Evolutionary conservation across 1,284 basidiomycete species (phyloP).

Genomic region (Inonotus hispidus): DNA sequence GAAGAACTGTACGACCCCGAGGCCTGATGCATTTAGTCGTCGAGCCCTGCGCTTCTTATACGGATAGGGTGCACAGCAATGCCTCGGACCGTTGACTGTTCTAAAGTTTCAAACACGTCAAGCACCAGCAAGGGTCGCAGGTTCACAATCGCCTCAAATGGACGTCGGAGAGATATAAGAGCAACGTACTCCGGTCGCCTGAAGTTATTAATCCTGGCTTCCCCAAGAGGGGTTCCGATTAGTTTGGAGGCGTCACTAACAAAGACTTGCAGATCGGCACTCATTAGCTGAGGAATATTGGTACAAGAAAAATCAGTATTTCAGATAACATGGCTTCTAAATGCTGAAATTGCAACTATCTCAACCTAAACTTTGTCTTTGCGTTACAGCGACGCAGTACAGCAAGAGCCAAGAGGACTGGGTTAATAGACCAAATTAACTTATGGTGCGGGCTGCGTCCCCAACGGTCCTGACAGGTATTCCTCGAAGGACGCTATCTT

Average conservation of each 20-base stretch:
- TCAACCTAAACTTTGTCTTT: too few relatives aligned
- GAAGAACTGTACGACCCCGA: neutral
- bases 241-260: neutral
- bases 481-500: neutral
- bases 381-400: too few relatives aligned
- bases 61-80: neutral
- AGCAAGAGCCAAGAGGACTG: neutral
- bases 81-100: neutral
- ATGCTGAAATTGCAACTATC: too few relatives aligned
- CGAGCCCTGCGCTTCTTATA: neutral
- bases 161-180: neutral
- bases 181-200: neutral
- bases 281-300: neutral
- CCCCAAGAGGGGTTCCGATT: neutral
- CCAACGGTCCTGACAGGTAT: neutral
- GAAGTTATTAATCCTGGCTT: neutral
- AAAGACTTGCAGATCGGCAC: neutral
- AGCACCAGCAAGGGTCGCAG: neutral
- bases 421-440: neutral
- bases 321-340: too few relatives aligned
- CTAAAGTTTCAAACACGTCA: neutral
- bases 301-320: too few relatives aligned
- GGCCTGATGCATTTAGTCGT: neutral
- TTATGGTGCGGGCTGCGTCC: neutral
- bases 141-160: neutral